These are phyloP conservation scores for Colletotrichum tropicicola DNA, from an alignment of 2,329 filamentous ascomycete species.

Conservation along the genomic window DNA sequence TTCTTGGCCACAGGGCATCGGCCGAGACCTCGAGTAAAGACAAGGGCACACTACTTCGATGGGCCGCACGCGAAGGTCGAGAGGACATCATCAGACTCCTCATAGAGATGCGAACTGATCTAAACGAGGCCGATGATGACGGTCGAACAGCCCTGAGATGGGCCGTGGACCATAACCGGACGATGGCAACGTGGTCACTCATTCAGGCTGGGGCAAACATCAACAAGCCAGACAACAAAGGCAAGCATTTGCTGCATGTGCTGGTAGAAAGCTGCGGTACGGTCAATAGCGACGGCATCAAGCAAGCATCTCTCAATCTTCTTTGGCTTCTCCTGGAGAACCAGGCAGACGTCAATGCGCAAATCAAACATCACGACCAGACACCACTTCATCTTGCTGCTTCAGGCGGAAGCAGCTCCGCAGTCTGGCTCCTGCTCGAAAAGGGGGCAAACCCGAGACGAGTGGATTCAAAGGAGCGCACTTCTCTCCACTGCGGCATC, in stretches of 20 bases:
- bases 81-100: constrained; percentile 7
- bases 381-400: constrained; percentile 4
- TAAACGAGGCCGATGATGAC: background rate
- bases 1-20: background rate
- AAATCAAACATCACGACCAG: background rate
- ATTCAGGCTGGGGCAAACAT: constrained; percentile 8
- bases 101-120: background rate
- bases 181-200: background rate
- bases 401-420: background rate
- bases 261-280: background rate
- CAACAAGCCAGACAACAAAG: constrained; percentile 1
- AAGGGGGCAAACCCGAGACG: background rate
- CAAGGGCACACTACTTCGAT: background rate
- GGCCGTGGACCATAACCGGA: constrained; percentile 1
- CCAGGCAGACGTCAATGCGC: background rate
- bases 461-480: background rate
- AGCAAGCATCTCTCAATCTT: background rate
- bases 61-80: constrained; percentile 14
- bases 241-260: background rate
- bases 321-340: constrained; percentile 7
- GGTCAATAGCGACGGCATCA: background rate
- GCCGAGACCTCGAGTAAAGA: background rate
- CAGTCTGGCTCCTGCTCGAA: constrained; percentile 1
- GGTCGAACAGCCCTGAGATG: constrained; percentile 4
- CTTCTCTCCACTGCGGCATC: background rate